Evolutionary conservation across 2,329 filamentous ascomycete genomes (phyloP), one percentile per base, ranked within the genome.

Genomic region (Phaeosphaeriaceae sp.): DNA sequence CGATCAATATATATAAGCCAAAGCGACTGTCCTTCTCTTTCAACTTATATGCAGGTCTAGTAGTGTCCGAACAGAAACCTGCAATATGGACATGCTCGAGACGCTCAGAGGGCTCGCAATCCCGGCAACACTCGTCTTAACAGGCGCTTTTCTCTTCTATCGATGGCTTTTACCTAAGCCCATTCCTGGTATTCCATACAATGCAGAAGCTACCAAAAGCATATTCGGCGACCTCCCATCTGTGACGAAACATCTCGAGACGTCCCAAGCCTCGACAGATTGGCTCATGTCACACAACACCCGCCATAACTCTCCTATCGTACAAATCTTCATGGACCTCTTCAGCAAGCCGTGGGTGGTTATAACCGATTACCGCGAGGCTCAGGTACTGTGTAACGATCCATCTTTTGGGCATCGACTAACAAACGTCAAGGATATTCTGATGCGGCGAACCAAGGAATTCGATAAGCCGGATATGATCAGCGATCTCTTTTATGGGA

Each of bases 281-380:
- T 58, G 55, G 54, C 15, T 58, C 1, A 15, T 32, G 26, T n/a
- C 13, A 7, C 43, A 50, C 39, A 43, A 47, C 41, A 40, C 17
- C 4, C 29, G 20, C 9, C 47, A 47, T 16, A 33, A 56, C 11
- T 53, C 55, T 11, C 55, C 55, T 6, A 58, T 58, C 23, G 61
- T 76, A 5, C 81, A 83, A 55, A 63, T 77, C 5, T 82, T 82
- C 58, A 60, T 80, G 43, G 64, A 67, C 6, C 79, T 80, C 1
- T 69, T 79, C 13, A 53, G 58, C 1, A 67, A 66, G 21, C 81
- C 79, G 2, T 74, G 70, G 60, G 66, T 83, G 1, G 46, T 82
- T 3, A 52, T 82, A 3, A 66, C 71, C 16, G 78, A 79, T 47
- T 74, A 68, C 8, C 64, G 66, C 3, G 77, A 79, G 59, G 62